phyloP scores from a whole-genome alignment of 371 early-diverging fungal species.

The Apophysomyces sp. region DNA sequence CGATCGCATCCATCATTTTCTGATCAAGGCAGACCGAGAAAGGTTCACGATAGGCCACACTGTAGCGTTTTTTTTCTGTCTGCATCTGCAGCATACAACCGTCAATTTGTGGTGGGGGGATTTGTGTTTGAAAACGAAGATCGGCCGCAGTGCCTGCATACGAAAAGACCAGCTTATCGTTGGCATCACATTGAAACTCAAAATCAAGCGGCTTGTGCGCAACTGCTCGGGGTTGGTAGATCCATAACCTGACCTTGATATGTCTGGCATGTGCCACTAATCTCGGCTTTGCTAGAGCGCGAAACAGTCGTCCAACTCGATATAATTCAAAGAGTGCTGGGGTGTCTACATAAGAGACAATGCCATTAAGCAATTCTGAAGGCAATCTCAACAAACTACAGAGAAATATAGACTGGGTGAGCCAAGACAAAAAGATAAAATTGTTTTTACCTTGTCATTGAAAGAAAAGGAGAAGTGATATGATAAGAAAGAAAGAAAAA shows the following conservation, averaged over 20 bases:
- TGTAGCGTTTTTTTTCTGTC: conserved; percentile 8
- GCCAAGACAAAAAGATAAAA: not conserved
- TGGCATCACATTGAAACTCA: conserved; percentile 5
- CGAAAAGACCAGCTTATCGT: conserved; percentile 13
- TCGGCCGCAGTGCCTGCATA: not conserved
- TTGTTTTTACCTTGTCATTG: not conserved
- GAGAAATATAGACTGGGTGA: not conserved
- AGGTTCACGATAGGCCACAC: not conserved
- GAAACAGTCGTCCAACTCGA: conserved; percentile 13
- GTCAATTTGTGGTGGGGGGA: conserved; percentile 19
- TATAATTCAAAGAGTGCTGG: conserved; percentile 12
- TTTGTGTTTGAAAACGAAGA: not conserved
- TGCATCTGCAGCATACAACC: conserved; percentile 12
- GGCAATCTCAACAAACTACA: not conserved
- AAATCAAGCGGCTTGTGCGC: conserved; percentile 20
- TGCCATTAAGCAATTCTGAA: conserved; percentile 11
- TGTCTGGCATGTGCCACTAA: conserved; percentile 13
- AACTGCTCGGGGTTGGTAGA: conserved; percentile 8
- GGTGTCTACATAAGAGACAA: conserved; percentile 11
- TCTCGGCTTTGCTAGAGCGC: conserved; percentile 17
- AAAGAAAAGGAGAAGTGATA: not conserved
- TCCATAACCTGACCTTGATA: conserved; percentile 21
- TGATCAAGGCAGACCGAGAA: not conserved
- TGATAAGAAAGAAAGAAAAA: not conserved
- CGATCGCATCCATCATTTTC: not conserved